Base-by-base conservation (phyloP, 352 stramenopile species). In the Phytophthora crassamura region DNA sequence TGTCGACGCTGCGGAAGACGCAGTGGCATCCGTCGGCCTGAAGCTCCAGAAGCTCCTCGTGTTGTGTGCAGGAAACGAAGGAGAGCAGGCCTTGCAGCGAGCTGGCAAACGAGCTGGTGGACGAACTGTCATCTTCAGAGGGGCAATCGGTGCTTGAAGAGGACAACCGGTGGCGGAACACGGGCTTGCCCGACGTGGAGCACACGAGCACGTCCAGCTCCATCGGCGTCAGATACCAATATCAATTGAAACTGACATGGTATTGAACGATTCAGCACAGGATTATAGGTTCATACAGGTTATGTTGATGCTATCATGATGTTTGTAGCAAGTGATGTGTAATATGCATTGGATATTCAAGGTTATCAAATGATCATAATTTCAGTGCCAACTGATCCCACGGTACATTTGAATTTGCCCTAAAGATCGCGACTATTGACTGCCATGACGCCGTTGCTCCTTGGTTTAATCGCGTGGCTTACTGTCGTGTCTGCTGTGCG, bases 21-120 rank as follows among this genome's bases (percentile, higher is more conserved):
- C 74, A 76, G 11, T 69, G 69, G 41, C 69, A 84, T 38, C 51
- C 69, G 7, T 55, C 49, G 2, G 74, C 64, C 45, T 86, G 55
- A 14, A 91, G 51, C 55, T 84, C 72, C 47, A 77, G 72, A 43
- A 91, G 77, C 51, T 86, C 69, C 33, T 87, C 78, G 28, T 83
- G 65, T 42, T 89, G 80, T 50, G 74, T 83, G 62, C 78, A 88
- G 9, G 47, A 35, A 10, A 90, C 75, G 51, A 88, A 91, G 22
- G 79, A 84, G 40, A 91, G 41, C 16, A 91, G 67, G 5, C 80
- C 83, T 54, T 91, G 80, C 12, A 91, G 65, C 18, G 83, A 91
- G 57, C 78, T 86, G 15, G 79, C 65, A 34, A 91, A 89, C 12
- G 78, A 80, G 41, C 73, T 81, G 33, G 72, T 69, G 46, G 57